Conservation (phyloP, 208 protist genomes). For the Trypanosoma avium region DNA sequence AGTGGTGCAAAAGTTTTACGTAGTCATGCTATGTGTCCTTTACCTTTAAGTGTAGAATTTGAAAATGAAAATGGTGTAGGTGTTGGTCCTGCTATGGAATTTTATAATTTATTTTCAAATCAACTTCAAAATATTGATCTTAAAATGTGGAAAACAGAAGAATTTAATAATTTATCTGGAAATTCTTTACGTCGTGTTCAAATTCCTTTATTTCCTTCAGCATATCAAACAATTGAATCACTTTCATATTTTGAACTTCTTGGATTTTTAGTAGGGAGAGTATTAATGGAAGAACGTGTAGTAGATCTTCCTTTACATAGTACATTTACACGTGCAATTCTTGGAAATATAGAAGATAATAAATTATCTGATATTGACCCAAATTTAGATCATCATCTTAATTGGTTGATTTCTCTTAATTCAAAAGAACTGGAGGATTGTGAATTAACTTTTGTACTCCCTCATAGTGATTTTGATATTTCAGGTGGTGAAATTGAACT, state of each 20-base stretch:
- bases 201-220: conserved; percentile 31
- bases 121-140: conserved; percentile 36
- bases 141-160: conserved; percentile 57
- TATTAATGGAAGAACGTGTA: conserved; percentile 53
- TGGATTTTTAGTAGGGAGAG: conserved; percentile 60
- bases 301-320: conserved; percentile 60
- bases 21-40: conserved; percentile 49
- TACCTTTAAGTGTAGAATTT: conserved; percentile 74
- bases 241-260: conserved; percentile 65
- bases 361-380: conserved; percentile 41
- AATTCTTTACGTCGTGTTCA: conserved; percentile 6
- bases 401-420: conserved; percentile 29
- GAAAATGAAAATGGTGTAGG: conserved; percentile 77
- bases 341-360: conserved; percentile 32
- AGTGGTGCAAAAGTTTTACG: conserved; percentile 39
- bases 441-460: conserved; percentile 64
- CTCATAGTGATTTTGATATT: conserved; percentile 15
- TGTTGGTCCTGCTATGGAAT: conserved; percentile 75
- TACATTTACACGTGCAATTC: conserved; percentile 50
- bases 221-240: conserved; percentile 31
- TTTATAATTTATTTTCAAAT: conserved; percentile 62
- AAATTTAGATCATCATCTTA: conserved; percentile 40
- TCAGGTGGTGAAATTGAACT: conserved; percentile 22
- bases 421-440: conserved; percentile 41
- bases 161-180: conserved; percentile 26